These are phyloP conservation scores for Metarhizium humberi DNA, from an alignment of 2,329 filamentous ascomycete genomes.

Conservation along the genomic window DNA sequence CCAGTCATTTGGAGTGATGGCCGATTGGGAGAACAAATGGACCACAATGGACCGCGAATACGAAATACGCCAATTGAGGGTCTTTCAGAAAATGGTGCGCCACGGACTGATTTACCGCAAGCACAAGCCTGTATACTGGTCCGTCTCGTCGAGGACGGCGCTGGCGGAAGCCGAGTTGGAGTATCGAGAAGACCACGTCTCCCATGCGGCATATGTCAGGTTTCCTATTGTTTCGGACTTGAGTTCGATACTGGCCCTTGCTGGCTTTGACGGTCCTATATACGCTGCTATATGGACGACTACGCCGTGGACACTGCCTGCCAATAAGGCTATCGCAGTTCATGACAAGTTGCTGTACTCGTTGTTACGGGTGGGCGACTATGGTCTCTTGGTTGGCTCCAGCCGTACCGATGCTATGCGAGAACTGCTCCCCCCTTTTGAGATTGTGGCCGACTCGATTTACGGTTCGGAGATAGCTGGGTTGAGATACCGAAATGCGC, in stretches of 20 bases:
- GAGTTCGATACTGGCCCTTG: slow-evolving; percentile 23
- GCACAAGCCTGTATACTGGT: slow-evolving; percentile 83
- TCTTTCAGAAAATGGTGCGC: slow-evolving; percentile 68
- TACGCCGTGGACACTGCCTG: slow-evolving; percentile 93
- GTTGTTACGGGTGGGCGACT: slow-evolving; percentile 46
- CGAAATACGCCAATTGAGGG: slow-evolving; percentile 63
- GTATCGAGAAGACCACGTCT: slow-evolving; percentile 67
- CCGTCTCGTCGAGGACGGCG: slow-evolving; percentile 66
- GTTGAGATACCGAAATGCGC: slow-evolving; percentile 59
- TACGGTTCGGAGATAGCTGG: slow-evolving; percentile 56
- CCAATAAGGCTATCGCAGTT: slow-evolving; percentile 83
- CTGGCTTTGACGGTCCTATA: slow-evolving; percentile 38
- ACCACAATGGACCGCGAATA: slow-evolving; percentile 70
- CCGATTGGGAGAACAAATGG: slow-evolving; percentile 69
- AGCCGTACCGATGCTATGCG: slow-evolving; percentile 55
- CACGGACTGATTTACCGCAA: slow-evolving; percentile 67
- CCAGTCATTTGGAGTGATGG: slow-evolving; percentile 66
- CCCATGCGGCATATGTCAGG: slow-evolving; percentile 66
- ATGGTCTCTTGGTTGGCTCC: slow-evolving; percentile 62
- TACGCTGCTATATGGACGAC: slow-evolving; percentile 97
- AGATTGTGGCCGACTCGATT: slow-evolving; percentile 46
- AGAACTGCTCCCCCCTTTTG: slow-evolving; percentile 39
- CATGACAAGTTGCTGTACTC: slow-evolving; percentile 66
- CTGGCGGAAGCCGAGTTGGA: slow-evolving; percentile 79
- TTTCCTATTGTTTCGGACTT: slow-evolving; percentile 54